Percentiles rank a stretch among this genome's conserved stretches.
Conservation (phyloP, 345 rosid species). For the Physaria fendleri region DNA sequence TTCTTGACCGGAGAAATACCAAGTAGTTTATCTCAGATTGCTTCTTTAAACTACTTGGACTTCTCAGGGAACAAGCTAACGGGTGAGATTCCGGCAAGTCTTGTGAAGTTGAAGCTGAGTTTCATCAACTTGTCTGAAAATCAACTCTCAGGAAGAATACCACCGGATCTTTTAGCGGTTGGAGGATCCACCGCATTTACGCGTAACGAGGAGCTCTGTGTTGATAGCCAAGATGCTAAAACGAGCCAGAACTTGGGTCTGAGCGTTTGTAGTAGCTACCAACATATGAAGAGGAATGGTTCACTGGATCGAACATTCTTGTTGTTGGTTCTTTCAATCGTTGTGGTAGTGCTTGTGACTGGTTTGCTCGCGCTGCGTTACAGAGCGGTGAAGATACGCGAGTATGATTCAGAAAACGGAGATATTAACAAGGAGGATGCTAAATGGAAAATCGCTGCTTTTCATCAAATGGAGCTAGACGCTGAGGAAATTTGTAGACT, state of each 20-base stretch:
- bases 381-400: conserved; percentile 38
- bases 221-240: conserved; percentile 32
- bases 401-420: conserved; percentile 21
- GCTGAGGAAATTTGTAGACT: conserved; percentile 61
- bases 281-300: conserved; percentile 21
- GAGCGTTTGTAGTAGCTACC: conserved; percentile 40
- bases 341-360: conserved; percentile 33
- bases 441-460: conserved; percentile 57
- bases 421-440: conserved; percentile 31
- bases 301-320: conserved; percentile 30
- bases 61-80: conserved; percentile 61
- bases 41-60: conserved; percentile 66
- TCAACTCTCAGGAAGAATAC: conserved; percentile 54
- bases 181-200: conserved; percentile 61
- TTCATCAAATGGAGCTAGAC: conserved; percentile 66
- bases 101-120: conserved; percentile 63
- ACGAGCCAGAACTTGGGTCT: conserved; percentile 20
- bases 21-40: conserved; percentile 30
- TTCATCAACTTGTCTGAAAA: conserved; percentile 69
- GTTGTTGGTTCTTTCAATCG: conserved; percentile 42
- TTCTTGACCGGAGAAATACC: conserved; percentile 59
- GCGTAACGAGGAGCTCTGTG: conserved; percentile 52
- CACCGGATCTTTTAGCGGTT: conserved; percentile 51
- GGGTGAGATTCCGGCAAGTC: conserved; percentile 49
- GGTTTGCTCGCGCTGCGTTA: conserved; percentile 49